phyloP scores from a whole-genome alignment of 148 eudicot species.

The Rhododendron vialii region DNA sequence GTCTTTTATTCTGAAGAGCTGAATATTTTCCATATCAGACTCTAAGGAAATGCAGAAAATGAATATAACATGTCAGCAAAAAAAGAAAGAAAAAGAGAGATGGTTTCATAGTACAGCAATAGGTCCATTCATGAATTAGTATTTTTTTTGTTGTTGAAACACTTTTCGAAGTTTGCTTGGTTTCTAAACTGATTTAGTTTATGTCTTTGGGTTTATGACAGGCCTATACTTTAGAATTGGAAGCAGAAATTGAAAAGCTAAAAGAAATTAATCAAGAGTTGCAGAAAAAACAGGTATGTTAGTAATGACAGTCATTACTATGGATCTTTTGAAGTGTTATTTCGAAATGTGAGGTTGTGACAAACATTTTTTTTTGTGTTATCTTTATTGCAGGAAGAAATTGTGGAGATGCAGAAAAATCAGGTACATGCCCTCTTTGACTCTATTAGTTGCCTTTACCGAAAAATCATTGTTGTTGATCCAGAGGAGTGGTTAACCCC shows the following conservation, averaged over 20 bases:
- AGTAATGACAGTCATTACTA: neutral
- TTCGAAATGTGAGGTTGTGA: neutral
- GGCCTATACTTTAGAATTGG: neutral
- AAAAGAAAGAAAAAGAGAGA: neutral
- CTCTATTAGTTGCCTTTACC: neutral
- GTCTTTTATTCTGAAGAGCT: neutral
- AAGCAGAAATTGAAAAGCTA: conserved; percentile 29
- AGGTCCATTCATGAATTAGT: neutral
- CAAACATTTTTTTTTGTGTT: neutral
- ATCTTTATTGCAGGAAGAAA: conserved; percentile 33
- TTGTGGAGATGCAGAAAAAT: conserved; percentile 44
- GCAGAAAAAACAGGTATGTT: conserved; percentile 39
- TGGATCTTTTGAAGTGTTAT: neutral
- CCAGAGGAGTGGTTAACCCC: neutral
- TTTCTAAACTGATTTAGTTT: neutral
- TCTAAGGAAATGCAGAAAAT: neutral
- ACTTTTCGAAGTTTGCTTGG: neutral
- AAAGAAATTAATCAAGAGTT: conserved; percentile 33
- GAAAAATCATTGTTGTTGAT: neutral
- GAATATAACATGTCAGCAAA: neutral
- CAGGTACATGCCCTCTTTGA: conserved; percentile 25
- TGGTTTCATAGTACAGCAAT: neutral
- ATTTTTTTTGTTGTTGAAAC: neutral
- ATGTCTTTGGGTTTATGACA: neutral
- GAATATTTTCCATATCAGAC: neutral